phyloP scores from a whole-genome alignment of 345 rosid genomes.

The Bruguiera parviflora region DNA sequence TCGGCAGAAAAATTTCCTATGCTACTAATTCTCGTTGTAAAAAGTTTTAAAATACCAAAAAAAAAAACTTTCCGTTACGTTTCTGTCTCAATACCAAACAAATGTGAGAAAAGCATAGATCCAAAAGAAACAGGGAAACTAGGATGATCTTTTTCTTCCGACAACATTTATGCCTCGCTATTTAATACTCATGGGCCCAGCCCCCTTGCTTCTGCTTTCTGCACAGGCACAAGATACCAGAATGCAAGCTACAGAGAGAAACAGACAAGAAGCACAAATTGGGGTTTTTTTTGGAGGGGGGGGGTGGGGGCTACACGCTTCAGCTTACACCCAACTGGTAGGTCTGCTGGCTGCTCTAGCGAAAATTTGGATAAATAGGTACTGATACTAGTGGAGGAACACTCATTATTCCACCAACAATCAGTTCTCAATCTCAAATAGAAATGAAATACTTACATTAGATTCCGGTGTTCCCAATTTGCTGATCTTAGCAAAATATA shows the following conservation, averaged over 20 bases:
- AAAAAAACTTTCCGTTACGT: no score
- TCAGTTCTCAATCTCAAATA: no score
- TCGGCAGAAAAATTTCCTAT: no score
- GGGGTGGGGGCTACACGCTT: no score
- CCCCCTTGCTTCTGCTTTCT: constrained; percentile 16
- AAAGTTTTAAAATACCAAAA: no score
- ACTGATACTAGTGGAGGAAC: no score
- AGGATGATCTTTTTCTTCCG: background rate
- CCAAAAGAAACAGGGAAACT: background rate
- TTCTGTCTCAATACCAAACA: background rate
- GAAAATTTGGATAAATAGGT: no score
- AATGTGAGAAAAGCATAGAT: background rate
- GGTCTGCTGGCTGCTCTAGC: no score
- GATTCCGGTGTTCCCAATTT: background rate
- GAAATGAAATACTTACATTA: background rate
- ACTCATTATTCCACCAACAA: no score
- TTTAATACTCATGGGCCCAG: constrained; percentile 9
- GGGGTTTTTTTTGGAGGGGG: no score
- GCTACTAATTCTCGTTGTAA: no score
- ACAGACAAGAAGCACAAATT: background rate
- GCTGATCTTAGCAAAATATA: constrained; percentile 14
- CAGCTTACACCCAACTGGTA: no score
- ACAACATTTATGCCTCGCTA: constrained; percentile 16
- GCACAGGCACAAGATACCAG: background rate
- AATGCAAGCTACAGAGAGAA: background rate